A percentile compares a stretch with the other conserved stretches of the same genome.
Evolutionary conservation across 2,329 filamentous ascomycete species (phyloP).

Genomic region (Hysterium pulicare): DNA sequence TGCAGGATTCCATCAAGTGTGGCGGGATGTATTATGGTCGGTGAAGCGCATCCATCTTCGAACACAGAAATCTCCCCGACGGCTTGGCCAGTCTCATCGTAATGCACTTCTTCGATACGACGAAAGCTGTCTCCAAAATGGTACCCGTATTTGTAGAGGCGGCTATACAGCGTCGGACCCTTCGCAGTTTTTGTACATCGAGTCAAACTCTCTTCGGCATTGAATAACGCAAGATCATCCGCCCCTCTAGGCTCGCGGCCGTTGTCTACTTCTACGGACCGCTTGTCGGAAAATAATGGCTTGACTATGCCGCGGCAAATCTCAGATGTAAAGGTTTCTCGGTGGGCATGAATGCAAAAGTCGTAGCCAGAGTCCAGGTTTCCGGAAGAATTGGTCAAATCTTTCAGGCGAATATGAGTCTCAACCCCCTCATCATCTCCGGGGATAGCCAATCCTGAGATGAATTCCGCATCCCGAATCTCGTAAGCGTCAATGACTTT

Average conservation of each 20-base stretch:
- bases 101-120: slow-evolving; percentile 5
- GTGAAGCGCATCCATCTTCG: background rate
- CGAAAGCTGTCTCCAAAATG: background rate
- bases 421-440: background rate
- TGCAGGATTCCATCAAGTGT: background rate
- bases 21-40: background rate
- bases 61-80: slow-evolving; percentile 3
- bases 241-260: background rate
- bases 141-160: background rate
- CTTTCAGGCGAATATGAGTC: background rate
- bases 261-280: background rate
- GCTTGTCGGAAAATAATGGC: slow-evolving; percentile 1
- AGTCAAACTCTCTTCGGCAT: background rate
- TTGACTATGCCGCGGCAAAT: slow-evolving; percentile 4
- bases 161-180: background rate
- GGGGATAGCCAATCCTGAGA: background rate
- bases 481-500: background rate
- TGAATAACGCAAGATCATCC: background rate
- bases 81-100: slow-evolving; percentile 6
- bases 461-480: background rate
- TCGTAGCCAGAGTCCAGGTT: background rate
- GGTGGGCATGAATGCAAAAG: slow-evolving; percentile 1
- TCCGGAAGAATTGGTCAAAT: background rate
- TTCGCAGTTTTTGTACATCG: background rate
- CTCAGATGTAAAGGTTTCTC: background rate